Evolutionary conservation across 805 yeast genomes (phyloP).

Genomic region (Kazachstania martiniae): DNA sequence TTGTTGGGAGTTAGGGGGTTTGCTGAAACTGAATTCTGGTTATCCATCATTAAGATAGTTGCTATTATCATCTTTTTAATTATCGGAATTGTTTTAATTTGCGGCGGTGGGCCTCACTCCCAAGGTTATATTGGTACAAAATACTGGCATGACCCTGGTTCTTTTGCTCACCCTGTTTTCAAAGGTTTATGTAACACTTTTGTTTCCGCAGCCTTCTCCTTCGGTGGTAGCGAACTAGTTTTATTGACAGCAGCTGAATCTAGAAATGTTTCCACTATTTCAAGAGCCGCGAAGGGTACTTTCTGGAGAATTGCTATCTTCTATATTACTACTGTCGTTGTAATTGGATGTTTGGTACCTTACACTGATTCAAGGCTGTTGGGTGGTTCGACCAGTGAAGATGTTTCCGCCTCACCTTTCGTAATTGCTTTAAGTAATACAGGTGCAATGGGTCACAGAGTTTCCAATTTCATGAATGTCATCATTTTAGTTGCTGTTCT

Average conservation of each 20-base stretch:
- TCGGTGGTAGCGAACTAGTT: conserved; percentile 61
- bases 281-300: conserved; percentile 66
- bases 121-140: conserved; percentile 2
- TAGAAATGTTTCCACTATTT: conserved; percentile 42
- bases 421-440: conserved; percentile 49
- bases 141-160: conserved; percentile 44
- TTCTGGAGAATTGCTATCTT: conserved; percentile 48
- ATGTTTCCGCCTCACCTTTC: conserved; percentile 38
- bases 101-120: conserved; percentile 35
- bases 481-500: conserved; percentile 48
- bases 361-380: conserved; percentile 38
- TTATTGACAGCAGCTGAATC: conserved; percentile 71
- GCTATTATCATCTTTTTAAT: conserved; percentile 42
- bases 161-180: conserved; percentile 46
- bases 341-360: conserved; percentile 50
- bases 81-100: conserved; percentile 35
- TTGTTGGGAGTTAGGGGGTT: conserved; percentile 40
- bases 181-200: conserved; percentile 28
- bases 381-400: conserved; percentile 42
- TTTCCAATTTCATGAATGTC: conserved; percentile 46
- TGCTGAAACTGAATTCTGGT: conserved; percentile 40
- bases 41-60: conserved; percentile 35
- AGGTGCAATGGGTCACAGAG: conserved; percentile 40
- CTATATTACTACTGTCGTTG: conserved; percentile 43
- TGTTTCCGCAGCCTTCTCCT: conserved; percentile 64